Base-by-base conservation (phyloP, 2,329 filamentous ascomycete genomes). In the Setomelanomma holmii region DNA sequence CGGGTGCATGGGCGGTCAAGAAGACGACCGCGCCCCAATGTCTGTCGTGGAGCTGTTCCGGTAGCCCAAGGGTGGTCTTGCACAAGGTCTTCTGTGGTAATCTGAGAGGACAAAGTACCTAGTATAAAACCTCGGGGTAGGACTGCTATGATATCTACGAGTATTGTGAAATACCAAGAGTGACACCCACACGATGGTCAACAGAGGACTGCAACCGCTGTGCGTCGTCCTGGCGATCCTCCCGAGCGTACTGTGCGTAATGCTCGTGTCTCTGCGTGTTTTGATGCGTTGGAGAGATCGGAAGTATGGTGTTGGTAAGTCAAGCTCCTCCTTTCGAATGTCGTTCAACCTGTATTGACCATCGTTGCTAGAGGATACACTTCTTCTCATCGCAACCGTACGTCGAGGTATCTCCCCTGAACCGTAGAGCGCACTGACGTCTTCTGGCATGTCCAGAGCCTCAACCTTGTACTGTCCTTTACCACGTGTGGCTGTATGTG, bases 381-480 rank as follows among this genome's bases (percentile, higher is more conserved):
- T 56, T 6, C 24, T 53, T 7, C 22, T 48, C 16, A 35, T 56
- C 20, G 50, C 50, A 17, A 56, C 50, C 2, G 50, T 52, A 52
- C 14, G 27, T 8, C 27, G 39, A 20, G 4, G 12, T 16, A 35
- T 10, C 17, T 16, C 6, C 3, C 12, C 2, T 19, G n/a, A n/a
- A 21, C 19, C 4, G 16, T 8, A n/a, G 11, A 14, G 22, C 17
- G 3, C 20, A n/a, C n/a, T n/a, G n/a, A n/a, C n/a, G n/a, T n/a
- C n/a, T n/a, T n/a, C n/a, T 23, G 10, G 10, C 10, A 30, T 14
- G 5, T 30, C n/a, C n/a, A 30, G 27, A 14, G 3, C 5, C 27
- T 30, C 10, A 30, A 30, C 27, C 27, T 30, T 30, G 27, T 30
- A 14, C 27, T 30, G 10, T 30, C 27, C 27, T 3, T 30, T 14